Evolutionary conservation across 345 rosid genomes (phyloP), one percentile per base, ranked within the genome.

Genomic region (Eucalyptus shirleyi): DNA sequence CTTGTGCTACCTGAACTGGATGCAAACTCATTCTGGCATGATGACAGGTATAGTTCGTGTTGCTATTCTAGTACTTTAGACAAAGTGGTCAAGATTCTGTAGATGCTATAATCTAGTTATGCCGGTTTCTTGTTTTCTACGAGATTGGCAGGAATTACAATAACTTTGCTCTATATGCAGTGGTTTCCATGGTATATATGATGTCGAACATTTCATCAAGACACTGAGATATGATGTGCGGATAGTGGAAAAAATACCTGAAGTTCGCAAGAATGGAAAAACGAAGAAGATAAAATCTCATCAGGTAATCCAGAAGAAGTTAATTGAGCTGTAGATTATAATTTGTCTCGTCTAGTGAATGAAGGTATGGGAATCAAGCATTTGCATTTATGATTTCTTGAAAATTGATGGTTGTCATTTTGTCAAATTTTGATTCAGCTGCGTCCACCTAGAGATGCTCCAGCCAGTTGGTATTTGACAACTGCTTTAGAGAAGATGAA

Each of bases 11-110:
- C 99, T 51, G 99, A 97, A 93, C 91, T 97, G 93, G 99, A 98
- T 90, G 99, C 98, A 77, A 98, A 98, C 95, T 96, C 99, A 90
- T 98, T 96, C 92, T 97, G 99, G 99, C 99, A 94, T 89, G 99
- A 98, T 93, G 99, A 96, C 91, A 98, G 98, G 99, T 98, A 95
- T 89, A 45, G 23, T 44, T 86, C 11, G 15, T 88, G 34, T 88
- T 85, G 55, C 32, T 34, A 18, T 69, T 69, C 82, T 19, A 34
- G 21, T 77, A 77, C 16, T 77, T 59, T 49, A 37, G 85, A 77
- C 47, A 40, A 77, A 40, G 30, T 77, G 47, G 5, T 77, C 30
- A 77, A 32, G 24, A 55, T 55, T 32, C 88, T 51, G 24, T 86
- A 50, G 65, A 51, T 21, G 30, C 45, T 32, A 12, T 19, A 50